A percentile compares a stretch with the other conserved stretches of the same genome.
Evolutionary conservation across 495 filamentous ascomycete genomes (phyloP).

Genomic region (Evernia prunastri): DNA sequence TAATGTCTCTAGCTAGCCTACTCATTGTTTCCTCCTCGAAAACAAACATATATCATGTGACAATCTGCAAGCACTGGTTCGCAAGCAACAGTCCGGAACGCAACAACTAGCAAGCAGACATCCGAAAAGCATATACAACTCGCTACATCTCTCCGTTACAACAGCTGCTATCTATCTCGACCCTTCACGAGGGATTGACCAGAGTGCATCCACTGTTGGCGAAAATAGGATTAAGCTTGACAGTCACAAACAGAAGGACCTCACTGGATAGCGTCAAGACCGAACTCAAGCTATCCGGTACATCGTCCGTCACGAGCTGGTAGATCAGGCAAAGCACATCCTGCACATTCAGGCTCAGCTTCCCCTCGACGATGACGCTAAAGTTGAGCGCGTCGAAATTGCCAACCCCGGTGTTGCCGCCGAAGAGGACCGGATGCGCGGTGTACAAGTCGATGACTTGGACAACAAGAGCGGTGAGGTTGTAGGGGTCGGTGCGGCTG

Average conservation of each 20-base stretch:
- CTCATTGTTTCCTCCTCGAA: too few species aligned
- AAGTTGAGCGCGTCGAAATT: constrained; percentile 30
- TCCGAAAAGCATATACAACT: too few species aligned
- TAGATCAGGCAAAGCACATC: constrained; percentile 32
- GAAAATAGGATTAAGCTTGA: constrained; percentile 24
- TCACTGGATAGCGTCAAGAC: constrained; percentile 29
- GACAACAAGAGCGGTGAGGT: constrained; percentile 26
- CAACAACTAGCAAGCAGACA: too few species aligned
- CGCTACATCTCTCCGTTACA: background rate
- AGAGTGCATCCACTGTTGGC: constrained; percentile 32
- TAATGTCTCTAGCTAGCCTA: too few species aligned
- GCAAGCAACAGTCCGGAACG: background rate
- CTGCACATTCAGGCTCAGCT: constrained; percentile 17
- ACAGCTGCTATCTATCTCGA: background rate
- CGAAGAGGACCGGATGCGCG: constrained; percentile 35
- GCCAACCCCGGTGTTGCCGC: constrained; percentile 32
- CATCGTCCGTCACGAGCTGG: constrained; percentile 30
- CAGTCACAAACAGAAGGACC: constrained; percentile 24
- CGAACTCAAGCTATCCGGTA: constrained; percentile 30
- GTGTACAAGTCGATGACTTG: constrained; percentile 34
- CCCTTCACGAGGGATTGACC: background rate
- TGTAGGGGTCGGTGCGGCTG: constrained; percentile 34
- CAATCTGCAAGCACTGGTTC: too few species aligned
- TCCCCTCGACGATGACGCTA: constrained; percentile 31
- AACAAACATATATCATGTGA: too few species aligned